A percentile compares a stretch with the other conserved stretches of the same genome.
phyloP scores from a whole-genome alignment of 345 rosid genomes.

The Raphanus sativus region DNA sequence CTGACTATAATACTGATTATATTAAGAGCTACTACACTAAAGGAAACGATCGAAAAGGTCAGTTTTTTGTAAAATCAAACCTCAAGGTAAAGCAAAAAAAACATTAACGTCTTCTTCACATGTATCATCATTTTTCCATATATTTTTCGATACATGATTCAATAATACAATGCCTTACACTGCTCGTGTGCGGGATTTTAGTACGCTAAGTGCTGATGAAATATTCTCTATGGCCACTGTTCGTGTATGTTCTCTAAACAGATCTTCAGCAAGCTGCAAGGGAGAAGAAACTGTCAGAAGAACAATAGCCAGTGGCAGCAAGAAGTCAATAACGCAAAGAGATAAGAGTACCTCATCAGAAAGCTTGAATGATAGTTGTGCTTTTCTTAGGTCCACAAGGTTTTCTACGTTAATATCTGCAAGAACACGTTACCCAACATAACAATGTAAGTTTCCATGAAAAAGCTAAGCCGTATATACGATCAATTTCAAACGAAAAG shows the following conservation, averaged over 20 bases:
- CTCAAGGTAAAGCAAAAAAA: neutral
- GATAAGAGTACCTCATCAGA: conserved; percentile 73
- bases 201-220: conserved; percentile 56
- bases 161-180: conserved; percentile 50
- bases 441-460: conserved; percentile 13
- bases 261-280: conserved; percentile 83
- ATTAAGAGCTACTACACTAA: neutral
- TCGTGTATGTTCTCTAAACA: conserved; percentile 68
- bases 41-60: neutral
- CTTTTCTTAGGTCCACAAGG: conserved; percentile 77
- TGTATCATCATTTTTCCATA: neutral
- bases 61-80: neutral
- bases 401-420: conserved; percentile 65
- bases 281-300: conserved; percentile 21
- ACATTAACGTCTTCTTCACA: neutral
- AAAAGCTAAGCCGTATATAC: neutral
- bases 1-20: neutral
- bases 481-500: conserved; percentile 2
- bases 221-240: conserved; percentile 68
- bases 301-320: conserved; percentile 10
- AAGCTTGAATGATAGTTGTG: conserved; percentile 66
- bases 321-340: conserved; percentile 18
- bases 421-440: conserved; percentile 16
- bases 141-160: neutral
- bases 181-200: conserved; percentile 80